phyloP scores from a whole-genome alignment of 768 basidiomycete genomes.

The Macrolepiota albuminosa region DNA sequence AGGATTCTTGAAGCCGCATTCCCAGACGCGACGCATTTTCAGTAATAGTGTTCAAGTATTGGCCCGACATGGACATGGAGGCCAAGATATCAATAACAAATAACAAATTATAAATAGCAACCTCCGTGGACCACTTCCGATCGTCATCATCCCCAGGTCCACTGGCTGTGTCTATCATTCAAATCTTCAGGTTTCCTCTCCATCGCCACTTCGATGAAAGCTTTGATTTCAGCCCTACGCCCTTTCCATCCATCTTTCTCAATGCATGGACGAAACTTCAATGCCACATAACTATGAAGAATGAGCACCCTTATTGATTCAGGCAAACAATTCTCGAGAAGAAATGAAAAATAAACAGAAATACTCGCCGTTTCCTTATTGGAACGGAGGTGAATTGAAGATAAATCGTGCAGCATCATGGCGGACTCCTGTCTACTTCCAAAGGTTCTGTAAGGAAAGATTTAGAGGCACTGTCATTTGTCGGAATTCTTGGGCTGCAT shows the following conservation, averaged over 20 bases:
- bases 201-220: neutral
- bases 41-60: conserved; percentile 52
- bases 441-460: neutral
- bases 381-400: neutral
- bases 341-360: too few species aligned
- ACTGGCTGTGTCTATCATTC: neutral
- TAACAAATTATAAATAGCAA: neutral
- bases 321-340: too few species aligned
- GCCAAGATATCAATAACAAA: neutral
- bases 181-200: neutral
- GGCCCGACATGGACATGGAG: conserved; percentile 31
- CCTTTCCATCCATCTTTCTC: neutral
- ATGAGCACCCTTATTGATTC: neutral
- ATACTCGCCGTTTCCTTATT: neutral
- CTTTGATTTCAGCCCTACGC: neutral
- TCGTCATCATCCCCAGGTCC: neutral
- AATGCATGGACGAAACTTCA: neutral
- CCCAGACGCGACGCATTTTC: conserved; percentile 84
- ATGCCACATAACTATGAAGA: neutral
- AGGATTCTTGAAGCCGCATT: conserved; percentile 76
- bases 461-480: neutral
- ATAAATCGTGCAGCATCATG: neutral
- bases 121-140: neutral
- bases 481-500: neutral
- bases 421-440: neutral